Evolutionary conservation across 1,284 basidiomycete genomes (phyloP).

Genomic region (Fomes fomentarius): DNA sequence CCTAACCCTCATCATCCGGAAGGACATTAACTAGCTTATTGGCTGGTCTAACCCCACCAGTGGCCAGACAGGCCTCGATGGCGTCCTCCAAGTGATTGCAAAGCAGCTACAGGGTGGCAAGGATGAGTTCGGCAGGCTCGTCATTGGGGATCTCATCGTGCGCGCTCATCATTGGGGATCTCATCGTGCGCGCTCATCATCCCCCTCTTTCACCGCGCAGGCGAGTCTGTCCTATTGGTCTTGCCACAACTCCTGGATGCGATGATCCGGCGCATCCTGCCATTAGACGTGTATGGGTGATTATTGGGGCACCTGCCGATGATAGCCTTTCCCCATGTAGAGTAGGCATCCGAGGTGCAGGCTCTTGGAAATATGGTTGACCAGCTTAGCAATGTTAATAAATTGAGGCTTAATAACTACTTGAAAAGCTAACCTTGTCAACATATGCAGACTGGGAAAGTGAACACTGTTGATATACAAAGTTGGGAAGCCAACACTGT

Average conservation of each 20-base stretch:
- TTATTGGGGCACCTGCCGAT: too few species aligned
- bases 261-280: constrained; percentile 77
- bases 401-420: too few species aligned
- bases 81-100: constrained; percentile 75
- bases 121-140: constrained; percentile 87
- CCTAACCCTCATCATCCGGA: constrained; percentile 85
- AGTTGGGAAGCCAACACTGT: too few species aligned
- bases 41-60: constrained; percentile 67
- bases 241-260: constrained; percentile 87
- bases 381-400: too few species aligned
- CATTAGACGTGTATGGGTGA: constrained; percentile 19
- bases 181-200: constrained; percentile 94
- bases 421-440: too few species aligned
- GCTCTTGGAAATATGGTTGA: too few species aligned
- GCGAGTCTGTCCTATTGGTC: constrained; percentile 78
- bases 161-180: constrained; percentile 90
- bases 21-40: constrained; percentile 82
- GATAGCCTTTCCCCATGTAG: too few species aligned
- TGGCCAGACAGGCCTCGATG: constrained; percentile 75
- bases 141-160: constrained; percentile 93
- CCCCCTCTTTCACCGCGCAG: constrained; percentile 83
- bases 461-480: too few species aligned
- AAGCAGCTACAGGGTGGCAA: constrained; percentile 77
- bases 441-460: too few species aligned
- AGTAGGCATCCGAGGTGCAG: too few species aligned